These are phyloP conservation scores for Keithomyces neogunnii DNA, from an alignment of 2,329 filamentous ascomycete species.

Conservation along the genomic window DNA sequence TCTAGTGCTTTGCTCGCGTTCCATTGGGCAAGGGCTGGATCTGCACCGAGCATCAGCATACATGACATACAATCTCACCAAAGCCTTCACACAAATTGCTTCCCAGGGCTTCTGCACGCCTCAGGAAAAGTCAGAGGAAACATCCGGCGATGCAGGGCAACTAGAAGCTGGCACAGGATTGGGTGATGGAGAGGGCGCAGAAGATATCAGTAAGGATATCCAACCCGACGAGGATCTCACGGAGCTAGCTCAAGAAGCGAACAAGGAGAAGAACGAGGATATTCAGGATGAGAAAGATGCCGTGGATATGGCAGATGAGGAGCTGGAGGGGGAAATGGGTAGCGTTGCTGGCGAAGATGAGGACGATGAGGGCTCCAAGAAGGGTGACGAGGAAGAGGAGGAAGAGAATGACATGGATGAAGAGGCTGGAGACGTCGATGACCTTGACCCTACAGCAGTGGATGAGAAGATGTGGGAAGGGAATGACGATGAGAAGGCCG, in stretches of 20 bases:
- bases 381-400: slow-evolving; percentile 55
- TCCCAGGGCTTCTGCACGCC: slow-evolving; percentile 88
- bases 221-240: slow-evolving; percentile 87
- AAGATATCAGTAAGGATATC: slow-evolving; percentile 97
- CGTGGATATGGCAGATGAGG: slow-evolving; percentile 87
- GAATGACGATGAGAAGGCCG: slow-evolving; percentile 66
- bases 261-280: slow-evolving; percentile 54
- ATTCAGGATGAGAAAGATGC: slow-evolving; percentile 77
- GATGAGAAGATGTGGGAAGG: slow-evolving; percentile 99
- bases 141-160: slow-evolving; percentile 63
- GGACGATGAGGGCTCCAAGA: slow-evolving; percentile 50
- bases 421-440: slow-evolving; percentile 83
- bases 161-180: slow-evolving; percentile 88
- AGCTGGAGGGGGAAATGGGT: slow-evolving; percentile 78
- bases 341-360: slow-evolving; percentile 54
- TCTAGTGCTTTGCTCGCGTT: slow-evolving; percentile 47
- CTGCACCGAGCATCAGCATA: slow-evolving; percentile 66
- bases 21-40: slow-evolving; percentile 48
- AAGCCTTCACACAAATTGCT: slow-evolving; percentile 69
- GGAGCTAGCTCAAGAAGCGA: slow-evolving; percentile 80
- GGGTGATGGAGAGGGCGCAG: slow-evolving; percentile 87
- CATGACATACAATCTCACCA: slow-evolving; percentile 66
- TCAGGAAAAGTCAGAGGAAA: slow-evolving; percentile 66
- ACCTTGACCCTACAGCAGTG: slow-evolving; percentile 78
- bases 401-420: slow-evolving; percentile 76